Base-by-base conservation (phyloP, 2,329 filamentous ascomycete genomes). In the Calonectria crousiana region DNA sequence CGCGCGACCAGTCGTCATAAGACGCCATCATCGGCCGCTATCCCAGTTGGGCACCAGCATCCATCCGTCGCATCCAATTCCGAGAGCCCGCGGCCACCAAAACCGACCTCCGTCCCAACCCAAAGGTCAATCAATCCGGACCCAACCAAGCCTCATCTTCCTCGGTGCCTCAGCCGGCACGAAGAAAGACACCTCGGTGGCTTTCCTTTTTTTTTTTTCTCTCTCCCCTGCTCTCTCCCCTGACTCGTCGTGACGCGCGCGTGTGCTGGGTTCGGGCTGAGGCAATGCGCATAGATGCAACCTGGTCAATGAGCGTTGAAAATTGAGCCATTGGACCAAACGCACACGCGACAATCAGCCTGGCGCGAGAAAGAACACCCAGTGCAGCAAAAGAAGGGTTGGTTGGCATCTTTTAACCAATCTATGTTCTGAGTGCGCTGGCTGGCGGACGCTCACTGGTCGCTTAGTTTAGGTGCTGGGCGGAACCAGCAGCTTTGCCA, bases 401-500 rank as follows among this genome's bases (percentile, higher is more conserved):
- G 67, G 73, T 41, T 51, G 47, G 49, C 28, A 20, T 64, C 47
- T 18, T 52, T 41, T 53, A 67, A 60, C 51, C 38, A 20, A 65
- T 30, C 64, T 65, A 67, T 67, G 26, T 44, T 60, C 64, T 68
- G 47, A 53, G 69, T 71, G 67, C 32, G 71, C 67, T 71, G 67
- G 68, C 53, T 62, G 73, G 60, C 69, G 67, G 76, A 75, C 75
- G 76, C 71, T 71, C 71, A 75, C 75, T 75, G 71, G 67, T 52
- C 69, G 71, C 70, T 73, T 72, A 58, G 34, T 56, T 34, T 76
- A 71, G 74, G 77, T 75, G 75, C 74, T 75, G 44, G 70, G 73
- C 75, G 58, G 64, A 52, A 66, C 76, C 76, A 75, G 66, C 75
- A 74, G 66, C 75, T 72, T 74, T 73, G 69, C 77, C 76, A 76